Base-by-base conservation (phyloP, 2,329 filamentous ascomycete species). In the Geosmithia morbida region DNA sequence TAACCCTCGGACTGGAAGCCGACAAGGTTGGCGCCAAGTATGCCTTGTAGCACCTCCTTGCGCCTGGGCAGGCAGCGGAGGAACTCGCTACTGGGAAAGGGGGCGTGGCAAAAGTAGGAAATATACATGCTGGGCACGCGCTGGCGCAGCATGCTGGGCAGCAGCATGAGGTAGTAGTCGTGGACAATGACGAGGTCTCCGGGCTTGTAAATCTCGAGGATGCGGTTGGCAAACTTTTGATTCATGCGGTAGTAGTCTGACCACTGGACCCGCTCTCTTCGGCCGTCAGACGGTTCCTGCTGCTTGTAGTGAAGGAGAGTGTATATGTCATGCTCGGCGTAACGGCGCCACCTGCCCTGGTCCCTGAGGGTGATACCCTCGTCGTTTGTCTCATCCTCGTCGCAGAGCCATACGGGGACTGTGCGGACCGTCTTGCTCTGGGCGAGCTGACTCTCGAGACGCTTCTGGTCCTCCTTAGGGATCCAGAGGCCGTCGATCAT, bases 1-100 rank as follows among this genome's bases (percentile, higher is more conserved):
- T 95, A 97, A 62, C 88, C 92, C 68, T 88, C 92, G 7, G 88
- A 92, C 65, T 97, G 90, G 68, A 97, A 96, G 1, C 88, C 89
- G 52, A 97, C 79, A 69, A 97, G 81, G 63, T 96, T 96, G 48
- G 90, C 79, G 17, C 90, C 89, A 41, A 97, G 72, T 44, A 95
- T 81, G 45, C 92, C 92, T 55, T 92, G 87, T 14, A 97, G 71
- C 11, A 97, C 75, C 61, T 96, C 88, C 64, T 94, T 95, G 54
- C 90, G 79, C 53, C 87, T 80, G 39, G 87, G 85, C 48, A 96
- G 71, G 62, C 89, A 95, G 44, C 89, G 80, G 61, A 96, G 79
- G 60, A 94, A 96, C 65, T 97, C 92, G 71, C 87, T 94, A 66
- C 88, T 95, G 33, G 90, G 90, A 65, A 97, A 97, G 0, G 90